These are phyloP conservation scores for Neurospora intermedia DNA, from an alignment of 495 filamentous ascomycete species.

Conservation along the genomic window DNA sequence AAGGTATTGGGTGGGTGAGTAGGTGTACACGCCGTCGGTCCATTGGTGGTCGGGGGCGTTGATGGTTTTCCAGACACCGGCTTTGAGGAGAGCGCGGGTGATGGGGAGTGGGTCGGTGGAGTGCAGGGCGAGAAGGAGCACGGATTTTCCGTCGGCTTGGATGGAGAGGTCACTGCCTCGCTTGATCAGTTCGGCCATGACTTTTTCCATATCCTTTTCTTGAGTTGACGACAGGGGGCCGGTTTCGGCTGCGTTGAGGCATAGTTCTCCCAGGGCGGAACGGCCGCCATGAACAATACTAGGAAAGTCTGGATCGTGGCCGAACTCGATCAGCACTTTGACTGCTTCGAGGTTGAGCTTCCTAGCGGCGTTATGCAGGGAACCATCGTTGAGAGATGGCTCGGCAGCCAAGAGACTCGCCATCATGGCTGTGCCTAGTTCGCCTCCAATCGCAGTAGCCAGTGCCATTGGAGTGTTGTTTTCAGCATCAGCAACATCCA, in stretches of 20 bases:
- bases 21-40: conserved; percentile 30
- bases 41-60: conserved; percentile 35
- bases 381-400: conserved; percentile 37
- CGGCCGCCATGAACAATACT: conserved; percentile 37
- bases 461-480: conserved; percentile 38
- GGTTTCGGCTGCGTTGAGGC: conserved; percentile 31
- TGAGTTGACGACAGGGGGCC: conserved; percentile 24
- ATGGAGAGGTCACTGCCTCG: conserved; percentile 30
- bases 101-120: conserved; percentile 33
- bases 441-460: conserved; percentile 36
- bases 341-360: conserved; percentile 35
- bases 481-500: conserved; percentile 30
- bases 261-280: conserved; percentile 38
- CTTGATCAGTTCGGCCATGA: conserved; percentile 31
- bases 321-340: conserved; percentile 31
- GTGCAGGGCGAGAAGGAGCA: conserved; percentile 34
- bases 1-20: conserved; percentile 37
- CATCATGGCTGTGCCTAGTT: conserved; percentile 35
- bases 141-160: conserved; percentile 33
- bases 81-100: conserved; percentile 32
- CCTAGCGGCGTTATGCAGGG: conserved; percentile 37
- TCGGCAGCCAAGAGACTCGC: conserved; percentile 32
- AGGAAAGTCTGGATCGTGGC: conserved; percentile 39
- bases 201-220: conserved; percentile 39
- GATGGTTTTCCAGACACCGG: conserved; percentile 35